Percentiles rank a stretch among this genome's conserved stretches.
Evolutionary conservation across 169 alveolate species (phyloP).

Genomic region (Cryptosporidium parvum): DNA sequence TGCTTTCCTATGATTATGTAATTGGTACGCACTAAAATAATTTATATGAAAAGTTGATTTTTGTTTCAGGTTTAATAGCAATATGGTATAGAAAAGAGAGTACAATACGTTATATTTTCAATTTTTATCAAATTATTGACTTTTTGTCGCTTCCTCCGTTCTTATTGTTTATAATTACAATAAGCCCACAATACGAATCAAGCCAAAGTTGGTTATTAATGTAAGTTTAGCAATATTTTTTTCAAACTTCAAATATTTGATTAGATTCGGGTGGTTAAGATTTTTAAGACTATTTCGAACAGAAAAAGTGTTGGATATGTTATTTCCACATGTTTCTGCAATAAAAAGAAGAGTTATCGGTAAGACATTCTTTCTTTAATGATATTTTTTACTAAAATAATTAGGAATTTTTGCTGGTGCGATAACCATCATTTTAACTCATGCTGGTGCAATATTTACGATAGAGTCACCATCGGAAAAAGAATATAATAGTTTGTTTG

Average conservation of each 20-base stretch:
- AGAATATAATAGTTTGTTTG: slow-evolving; percentile 62
- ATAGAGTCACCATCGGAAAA: slow-evolving; percentile 74
- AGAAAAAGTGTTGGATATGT: slow-evolving; percentile 37
- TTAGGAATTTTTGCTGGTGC: slow-evolving; percentile 60
- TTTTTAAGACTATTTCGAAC: slow-evolving; percentile 76
- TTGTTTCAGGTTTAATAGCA: slow-evolving; percentile 54
- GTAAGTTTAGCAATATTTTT: slow-evolving; percentile 15
- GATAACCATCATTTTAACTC: slow-evolving; percentile 75
- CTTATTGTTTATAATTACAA: slow-evolving; percentile 14
- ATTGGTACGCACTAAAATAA: slow-evolving; percentile 18
- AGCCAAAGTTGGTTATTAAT: slow-evolving; percentile 50
- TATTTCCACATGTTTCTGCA: slow-evolving; percentile 63
- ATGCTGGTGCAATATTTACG: slow-evolving; percentile 79
- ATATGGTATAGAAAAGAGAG: slow-evolving; percentile 49
- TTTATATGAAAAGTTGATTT: background rate
- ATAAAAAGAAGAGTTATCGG: slow-evolving; percentile 49
- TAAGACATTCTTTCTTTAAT: slow-evolving; percentile 1
- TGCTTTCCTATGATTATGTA: slow-evolving; percentile 77
- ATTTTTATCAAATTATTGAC: slow-evolving; percentile 31
- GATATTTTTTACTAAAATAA: background rate
- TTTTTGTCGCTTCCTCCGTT: slow-evolving; percentile 58
- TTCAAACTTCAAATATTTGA: too few relatives aligned
- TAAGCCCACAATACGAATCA: slow-evolving; percentile 43
- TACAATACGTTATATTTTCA: slow-evolving; percentile 33
- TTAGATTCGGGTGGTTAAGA: slow-evolving; percentile 56